Percentiles rank a stretch among this genome's conserved stretches.
phyloP scores from a whole-genome alignment of 2,329 filamentous ascomycete species.

The Akanthomyces lecanii region DNA sequence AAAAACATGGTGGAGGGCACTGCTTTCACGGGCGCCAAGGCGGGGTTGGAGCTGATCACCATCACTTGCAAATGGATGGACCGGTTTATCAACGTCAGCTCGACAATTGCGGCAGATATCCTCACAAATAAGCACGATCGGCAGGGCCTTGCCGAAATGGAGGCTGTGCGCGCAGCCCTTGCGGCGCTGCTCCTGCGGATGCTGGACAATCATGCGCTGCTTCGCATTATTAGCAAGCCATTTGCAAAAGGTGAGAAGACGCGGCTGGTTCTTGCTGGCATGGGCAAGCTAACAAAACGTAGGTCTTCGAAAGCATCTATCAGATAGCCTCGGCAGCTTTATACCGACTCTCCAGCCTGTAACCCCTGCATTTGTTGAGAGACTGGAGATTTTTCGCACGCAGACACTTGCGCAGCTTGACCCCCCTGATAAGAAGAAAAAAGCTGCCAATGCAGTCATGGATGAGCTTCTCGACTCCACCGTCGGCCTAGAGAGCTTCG shows the following conservation, averaged over 20 bases:
- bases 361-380: slow-evolving; percentile 43
- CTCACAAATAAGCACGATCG: slow-evolving; percentile 42
- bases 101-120: slow-evolving; percentile 45
- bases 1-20: slow-evolving; percentile 68
- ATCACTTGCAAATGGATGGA: slow-evolving; percentile 56
- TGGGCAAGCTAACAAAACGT: not conserved
- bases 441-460: slow-evolving; percentile 45
- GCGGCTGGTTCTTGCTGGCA: not conserved
- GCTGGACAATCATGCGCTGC: slow-evolving; percentile 54
- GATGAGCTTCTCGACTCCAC: slow-evolving; percentile 55
- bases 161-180: slow-evolving; percentile 57
- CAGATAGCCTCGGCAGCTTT: slow-evolving; percentile 49
- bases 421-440: slow-evolving; percentile 49
- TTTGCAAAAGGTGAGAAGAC: slow-evolving; percentile 46
- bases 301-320: slow-evolving; percentile 47
- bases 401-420: slow-evolving; percentile 54
- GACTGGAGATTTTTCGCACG: slow-evolving; percentile 55
- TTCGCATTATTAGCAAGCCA: slow-evolving; percentile 49
- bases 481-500: slow-evolving; percentile 52
- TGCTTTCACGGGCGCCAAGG: slow-evolving; percentile 42
- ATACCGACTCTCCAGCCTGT: slow-evolving; percentile 53
- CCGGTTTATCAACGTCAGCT: slow-evolving; percentile 49
- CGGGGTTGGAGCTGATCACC: slow-evolving; percentile 47
- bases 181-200: slow-evolving; percentile 59
- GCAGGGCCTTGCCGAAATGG: slow-evolving; percentile 53